These are phyloP conservation scores for Curvularia hawaiiensis DNA, from an alignment of 2,329 filamentous ascomycete species.

Conservation along the genomic window DNA sequence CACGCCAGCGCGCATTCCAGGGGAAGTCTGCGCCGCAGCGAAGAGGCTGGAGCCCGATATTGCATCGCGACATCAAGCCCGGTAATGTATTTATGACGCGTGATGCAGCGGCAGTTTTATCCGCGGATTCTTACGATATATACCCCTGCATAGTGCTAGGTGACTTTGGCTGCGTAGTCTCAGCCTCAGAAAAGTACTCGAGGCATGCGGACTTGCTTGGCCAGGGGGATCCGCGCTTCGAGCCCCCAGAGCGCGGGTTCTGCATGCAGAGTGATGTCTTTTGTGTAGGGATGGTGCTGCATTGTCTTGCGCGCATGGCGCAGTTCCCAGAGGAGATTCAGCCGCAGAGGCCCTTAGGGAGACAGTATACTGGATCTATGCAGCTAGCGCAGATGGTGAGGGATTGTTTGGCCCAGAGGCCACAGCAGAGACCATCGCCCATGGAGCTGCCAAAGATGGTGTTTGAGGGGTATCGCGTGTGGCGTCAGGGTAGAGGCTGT, in stretches of 20 bases:
- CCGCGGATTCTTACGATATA: not conserved
- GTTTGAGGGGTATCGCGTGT: constrained; percentile 1
- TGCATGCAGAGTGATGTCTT: constrained; percentile 4
- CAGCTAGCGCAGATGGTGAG: not conserved
- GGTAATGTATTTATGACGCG: constrained; percentile 23
- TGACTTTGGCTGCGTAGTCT: constrained; percentile 19
- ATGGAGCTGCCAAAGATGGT: constrained; percentile 2
- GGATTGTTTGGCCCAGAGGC: constrained; percentile 2
- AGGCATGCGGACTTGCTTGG: not conserved
- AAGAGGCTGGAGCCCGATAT: constrained; percentile 13
- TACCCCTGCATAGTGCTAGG: constrained; percentile 19
- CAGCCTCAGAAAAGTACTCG: not conserved
- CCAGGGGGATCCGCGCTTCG: not conserved
- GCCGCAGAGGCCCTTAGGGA: not conserved
- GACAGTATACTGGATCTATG: not conserved
- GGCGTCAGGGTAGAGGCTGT: not conserved
- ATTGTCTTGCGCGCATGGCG: constrained; percentile 8
- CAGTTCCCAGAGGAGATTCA: not conserved
- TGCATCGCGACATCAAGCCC: constrained; percentile 28
- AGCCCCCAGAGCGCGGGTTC: not conserved
- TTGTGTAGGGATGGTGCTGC: constrained; percentile 4
- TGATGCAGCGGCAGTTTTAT: not conserved
- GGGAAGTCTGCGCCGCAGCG: not conserved
- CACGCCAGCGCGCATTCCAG: not conserved
- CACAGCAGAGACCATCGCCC: not conserved